Conservation (phyloP, 139 green algal species). For the Volvox africanus region DNA sequence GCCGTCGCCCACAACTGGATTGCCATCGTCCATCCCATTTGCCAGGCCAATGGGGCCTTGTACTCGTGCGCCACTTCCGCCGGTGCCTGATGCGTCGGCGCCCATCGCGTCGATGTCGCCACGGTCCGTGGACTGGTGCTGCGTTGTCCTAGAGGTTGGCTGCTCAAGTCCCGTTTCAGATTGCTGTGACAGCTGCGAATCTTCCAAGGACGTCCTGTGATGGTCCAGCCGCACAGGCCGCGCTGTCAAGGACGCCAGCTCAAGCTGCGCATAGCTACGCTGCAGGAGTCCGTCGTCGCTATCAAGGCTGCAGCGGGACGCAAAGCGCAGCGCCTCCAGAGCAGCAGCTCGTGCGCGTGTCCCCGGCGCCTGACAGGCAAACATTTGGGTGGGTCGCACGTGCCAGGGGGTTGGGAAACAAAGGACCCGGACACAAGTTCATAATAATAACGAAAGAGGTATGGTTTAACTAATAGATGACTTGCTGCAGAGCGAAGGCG, state of each 20-base stretch:
- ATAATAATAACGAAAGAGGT: too few relatives aligned
- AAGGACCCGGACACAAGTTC: too few relatives aligned
- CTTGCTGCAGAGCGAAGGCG: too few relatives aligned
- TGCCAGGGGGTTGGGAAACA: too few relatives aligned
- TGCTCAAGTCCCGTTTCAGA: background rate
- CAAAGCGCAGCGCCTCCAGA: background rate
- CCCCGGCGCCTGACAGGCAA: background rate
- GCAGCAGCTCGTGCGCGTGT: background rate
- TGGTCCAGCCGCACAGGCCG: conserved; percentile 23
- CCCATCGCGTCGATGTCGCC: too few relatives aligned
- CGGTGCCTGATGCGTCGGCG: background rate
- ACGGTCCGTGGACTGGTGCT: background rate
- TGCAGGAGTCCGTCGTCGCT: conserved; percentile 20
- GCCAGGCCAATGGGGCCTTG: too few relatives aligned
- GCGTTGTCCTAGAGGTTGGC: background rate
- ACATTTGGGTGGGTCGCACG: too few relatives aligned
- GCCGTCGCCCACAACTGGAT: background rate
- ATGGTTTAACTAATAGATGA: too few relatives aligned
- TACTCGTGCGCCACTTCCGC: too few relatives aligned
- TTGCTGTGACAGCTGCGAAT: background rate
- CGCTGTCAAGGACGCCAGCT: conserved; percentile 7
- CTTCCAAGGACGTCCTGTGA: background rate
- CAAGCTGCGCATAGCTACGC: conserved; percentile 38
- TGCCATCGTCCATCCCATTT: background rate
- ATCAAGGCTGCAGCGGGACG: background rate